Percentiles rank a stretch among this genome's conserved stretches.
phyloP scores from a whole-genome alignment of 2,329 filamentous ascomycete genomes.

The Xylariaceae sp. region DNA sequence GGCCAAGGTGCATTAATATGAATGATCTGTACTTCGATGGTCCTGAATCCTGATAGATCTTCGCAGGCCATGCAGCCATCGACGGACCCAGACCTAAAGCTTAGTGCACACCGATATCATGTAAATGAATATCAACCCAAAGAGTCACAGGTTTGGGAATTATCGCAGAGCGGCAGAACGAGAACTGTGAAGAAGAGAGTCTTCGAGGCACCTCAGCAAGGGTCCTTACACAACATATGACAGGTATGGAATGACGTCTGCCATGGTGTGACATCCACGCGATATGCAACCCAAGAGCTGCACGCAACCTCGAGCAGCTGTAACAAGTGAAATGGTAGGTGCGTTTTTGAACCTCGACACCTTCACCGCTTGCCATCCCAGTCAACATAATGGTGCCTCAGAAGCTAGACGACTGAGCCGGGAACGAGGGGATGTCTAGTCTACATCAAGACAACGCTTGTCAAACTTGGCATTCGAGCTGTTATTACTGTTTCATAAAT shows the following conservation, averaged over 20 bases:
- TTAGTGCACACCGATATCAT: too few species aligned
- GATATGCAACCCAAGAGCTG: constrained; percentile 19
- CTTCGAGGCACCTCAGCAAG: constrained; percentile 10
- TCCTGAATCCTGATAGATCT: constrained; percentile 14
- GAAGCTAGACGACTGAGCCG: too few species aligned
- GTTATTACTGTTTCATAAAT: too few species aligned
- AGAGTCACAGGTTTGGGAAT: not conserved
- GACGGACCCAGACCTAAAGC: not conserved
- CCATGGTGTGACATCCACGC: constrained; percentile 34
- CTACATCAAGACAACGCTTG: too few species aligned
- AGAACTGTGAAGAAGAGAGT: constrained; percentile 10
- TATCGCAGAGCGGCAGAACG: not conserved
- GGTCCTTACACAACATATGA: constrained; percentile 30
- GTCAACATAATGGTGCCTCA: too few species aligned
- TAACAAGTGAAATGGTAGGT: constrained; percentile 12
- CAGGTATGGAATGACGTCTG: constrained; percentile 36
- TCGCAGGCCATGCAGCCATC: not conserved
- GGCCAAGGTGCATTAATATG: constrained; percentile 17
- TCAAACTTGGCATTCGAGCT: too few species aligned
- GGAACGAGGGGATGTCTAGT: too few species aligned
- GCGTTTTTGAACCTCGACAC: not conserved
- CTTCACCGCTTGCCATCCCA: too few species aligned
- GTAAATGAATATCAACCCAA: too few species aligned
- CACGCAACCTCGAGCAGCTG: too few species aligned
- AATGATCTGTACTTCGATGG: constrained; percentile 15